Conservation (phyloP, 2,329 filamentous ascomycete species). For the Pseudogymnoascus sp. region DNA sequence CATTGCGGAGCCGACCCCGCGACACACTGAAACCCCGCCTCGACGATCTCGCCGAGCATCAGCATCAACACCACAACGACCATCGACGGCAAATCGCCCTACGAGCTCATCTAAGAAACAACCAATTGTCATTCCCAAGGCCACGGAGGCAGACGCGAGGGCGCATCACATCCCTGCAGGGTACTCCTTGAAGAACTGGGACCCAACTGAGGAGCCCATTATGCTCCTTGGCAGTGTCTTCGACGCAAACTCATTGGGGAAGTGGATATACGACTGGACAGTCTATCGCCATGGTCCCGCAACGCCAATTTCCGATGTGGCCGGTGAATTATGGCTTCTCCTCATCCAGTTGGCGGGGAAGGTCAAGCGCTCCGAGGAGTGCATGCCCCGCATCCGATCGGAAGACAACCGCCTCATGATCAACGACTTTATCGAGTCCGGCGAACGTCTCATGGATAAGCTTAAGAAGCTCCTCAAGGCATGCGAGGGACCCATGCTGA, state of each 20-base stretch:
- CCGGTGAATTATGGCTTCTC: conserved; percentile 90
- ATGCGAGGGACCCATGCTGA: conserved; percentile 93
- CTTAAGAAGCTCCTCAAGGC: conserved; percentile 81
- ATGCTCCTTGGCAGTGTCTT: conserved; percentile 92
- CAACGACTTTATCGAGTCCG: conserved; percentile 83
- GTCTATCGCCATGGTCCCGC: conserved; percentile 78
- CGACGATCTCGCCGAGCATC: conserved; percentile 24
- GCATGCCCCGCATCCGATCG: conserved; percentile 62
- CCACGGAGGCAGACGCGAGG: conserved; percentile 53
- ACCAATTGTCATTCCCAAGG: conserved; percentile 36
- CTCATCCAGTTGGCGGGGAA: conserved; percentile 92
- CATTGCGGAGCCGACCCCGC: conserved; percentile 9
- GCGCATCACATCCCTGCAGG: conserved; percentile 73
- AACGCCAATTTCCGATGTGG: conserved; percentile 81
- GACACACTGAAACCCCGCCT: conserved; percentile 13
- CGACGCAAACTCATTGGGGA: conserved; percentile 92
- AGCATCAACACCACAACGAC: conserved; percentile 27
- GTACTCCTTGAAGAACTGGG: conserved; percentile 98
- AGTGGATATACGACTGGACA: conserved; percentile 99
- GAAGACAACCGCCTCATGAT: conserved; percentile 71
- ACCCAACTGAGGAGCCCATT: conserved; percentile 87
- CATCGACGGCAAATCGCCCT: conserved; percentile 21
- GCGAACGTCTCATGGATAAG: conserved; percentile 77
- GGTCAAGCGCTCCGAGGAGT: conserved; percentile 82
- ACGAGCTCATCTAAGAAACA: conserved; percentile 23